Conservation (phyloP, 1,284 basidiomycete genomes). For the Mycosarcoma maydis region DNA sequence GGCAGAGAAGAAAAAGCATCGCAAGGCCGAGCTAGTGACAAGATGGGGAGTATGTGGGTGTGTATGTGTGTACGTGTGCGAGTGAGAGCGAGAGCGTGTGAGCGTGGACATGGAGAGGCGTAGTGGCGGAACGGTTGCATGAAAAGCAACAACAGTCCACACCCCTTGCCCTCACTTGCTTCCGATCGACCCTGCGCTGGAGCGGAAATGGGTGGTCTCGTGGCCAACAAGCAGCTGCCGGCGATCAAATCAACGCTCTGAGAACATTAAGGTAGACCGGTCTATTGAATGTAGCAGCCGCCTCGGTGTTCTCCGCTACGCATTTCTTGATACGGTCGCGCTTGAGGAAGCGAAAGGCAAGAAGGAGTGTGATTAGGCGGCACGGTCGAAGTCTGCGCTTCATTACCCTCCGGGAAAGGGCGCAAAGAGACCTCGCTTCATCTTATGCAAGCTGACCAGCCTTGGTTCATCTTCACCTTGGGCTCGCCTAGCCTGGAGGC, state of each 20-base stretch:
- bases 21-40: neutral
- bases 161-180: neutral
- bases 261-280: neutral
- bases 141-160: conserved; percentile 7
- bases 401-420: conserved; percentile 8
- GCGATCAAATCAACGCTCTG: conserved; percentile 9
- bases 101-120: neutral
- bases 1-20: neutral
- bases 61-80: neutral
- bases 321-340: too few relatives aligned
- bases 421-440: conserved; percentile 32
- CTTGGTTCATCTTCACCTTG: conserved; percentile 7
- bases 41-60: neutral
- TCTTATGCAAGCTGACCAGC: neutral
- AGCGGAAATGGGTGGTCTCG: neutral
- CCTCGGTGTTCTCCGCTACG: neutral
- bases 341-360: too few relatives aligned
- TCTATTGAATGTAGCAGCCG: neutral
- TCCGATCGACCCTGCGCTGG: neutral
- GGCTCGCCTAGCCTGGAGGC: neutral
- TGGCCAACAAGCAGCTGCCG: conserved; percentile 4
- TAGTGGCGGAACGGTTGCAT: conserved; percentile 7
- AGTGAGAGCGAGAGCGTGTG: neutral
- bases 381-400: neutral
- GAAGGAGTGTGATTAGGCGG: too few relatives aligned